These are phyloP conservation scores for Trametes hirsuta DNA, from an alignment of 1,284 basidiomycete species.

Conservation along the genomic window DNA sequence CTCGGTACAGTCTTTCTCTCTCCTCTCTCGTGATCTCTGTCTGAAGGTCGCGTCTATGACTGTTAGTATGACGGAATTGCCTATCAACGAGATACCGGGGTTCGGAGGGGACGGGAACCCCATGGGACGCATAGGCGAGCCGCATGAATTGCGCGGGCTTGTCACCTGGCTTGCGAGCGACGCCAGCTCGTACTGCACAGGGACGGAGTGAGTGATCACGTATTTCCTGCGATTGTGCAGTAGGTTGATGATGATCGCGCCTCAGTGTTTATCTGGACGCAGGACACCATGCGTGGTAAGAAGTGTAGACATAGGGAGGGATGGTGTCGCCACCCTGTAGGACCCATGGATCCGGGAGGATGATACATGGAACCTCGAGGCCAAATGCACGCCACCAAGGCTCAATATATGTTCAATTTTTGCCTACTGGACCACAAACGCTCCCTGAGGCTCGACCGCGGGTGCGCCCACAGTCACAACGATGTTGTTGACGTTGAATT, in stretches of 20 bases:
- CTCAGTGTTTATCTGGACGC: conserved; percentile 69
- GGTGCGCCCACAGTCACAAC: background rate
- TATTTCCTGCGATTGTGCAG: background rate
- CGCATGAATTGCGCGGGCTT: conserved; percentile 78
- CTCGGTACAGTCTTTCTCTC: conserved; percentile 48
- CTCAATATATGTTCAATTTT: too few species aligned
- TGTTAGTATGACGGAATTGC: conserved; percentile 72
- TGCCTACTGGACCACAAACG: too few species aligned
- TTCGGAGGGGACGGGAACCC: conserved; percentile 75
- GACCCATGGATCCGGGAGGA: too few species aligned
- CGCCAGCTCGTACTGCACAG: conserved; percentile 75
- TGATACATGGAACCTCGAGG: too few species aligned
- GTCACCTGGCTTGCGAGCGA: conserved; percentile 78
- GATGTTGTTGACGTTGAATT: conserved; percentile 4
- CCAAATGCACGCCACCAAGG: too few species aligned
- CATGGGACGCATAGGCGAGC: conserved; percentile 74
- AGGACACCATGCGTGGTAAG: conserved; percentile 70
- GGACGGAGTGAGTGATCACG: conserved; percentile 64
- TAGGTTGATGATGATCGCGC: background rate
- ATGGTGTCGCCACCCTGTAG: too few species aligned
- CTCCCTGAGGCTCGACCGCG: too few species aligned
- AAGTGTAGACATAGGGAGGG: too few species aligned
- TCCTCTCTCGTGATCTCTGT: background rate
- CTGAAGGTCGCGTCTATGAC: background rate
- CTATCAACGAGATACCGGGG: conserved; percentile 64